Conservation (phyloP, 2,329 filamentous ascomycete genomes). For the Clarireedia sp. region DNA sequence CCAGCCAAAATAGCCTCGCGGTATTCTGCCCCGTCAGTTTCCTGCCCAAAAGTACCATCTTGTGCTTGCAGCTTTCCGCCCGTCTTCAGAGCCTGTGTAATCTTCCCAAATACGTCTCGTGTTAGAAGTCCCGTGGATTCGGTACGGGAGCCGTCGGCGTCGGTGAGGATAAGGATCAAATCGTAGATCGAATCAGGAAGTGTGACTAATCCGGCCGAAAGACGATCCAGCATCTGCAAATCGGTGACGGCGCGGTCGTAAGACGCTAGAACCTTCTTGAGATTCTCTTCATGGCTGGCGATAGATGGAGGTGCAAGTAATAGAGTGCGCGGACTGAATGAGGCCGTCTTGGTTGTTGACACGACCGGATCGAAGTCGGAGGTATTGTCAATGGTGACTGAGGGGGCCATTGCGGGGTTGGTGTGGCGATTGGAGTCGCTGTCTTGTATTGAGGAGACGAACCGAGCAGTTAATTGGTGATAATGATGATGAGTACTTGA, state of each 20-base stretch:
- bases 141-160: constrained; percentile 55
- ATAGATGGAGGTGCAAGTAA: constrained; percentile 87
- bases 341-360: constrained; percentile 16
- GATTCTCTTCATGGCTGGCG: constrained; percentile 71
- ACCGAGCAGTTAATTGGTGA: background rate
- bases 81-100: constrained; percentile 64
- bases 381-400: constrained; percentile 25
- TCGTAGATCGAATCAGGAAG: constrained; percentile 76
- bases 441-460: background rate
- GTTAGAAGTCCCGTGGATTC: constrained; percentile 60
- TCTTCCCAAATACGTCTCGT: constrained; percentile 57
- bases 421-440: background rate
- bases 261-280: constrained; percentile 61
- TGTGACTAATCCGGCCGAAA: constrained; percentile 71
- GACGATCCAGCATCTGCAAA: constrained; percentile 94
- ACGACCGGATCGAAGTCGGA: constrained; percentile 25
- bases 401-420: constrained; percentile 23
- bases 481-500: background rate
- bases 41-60: constrained; percentile 49
- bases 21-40: constrained; percentile 40
- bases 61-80: constrained; percentile 63
- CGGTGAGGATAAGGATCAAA: constrained; percentile 73
- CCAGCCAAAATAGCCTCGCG: constrained; percentile 83
- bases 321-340: constrained; percentile 51
- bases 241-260: constrained; percentile 74